Base-by-base conservation (phyloP, 257 asterid genomes). In the Solanum chmielewskii region DNA sequence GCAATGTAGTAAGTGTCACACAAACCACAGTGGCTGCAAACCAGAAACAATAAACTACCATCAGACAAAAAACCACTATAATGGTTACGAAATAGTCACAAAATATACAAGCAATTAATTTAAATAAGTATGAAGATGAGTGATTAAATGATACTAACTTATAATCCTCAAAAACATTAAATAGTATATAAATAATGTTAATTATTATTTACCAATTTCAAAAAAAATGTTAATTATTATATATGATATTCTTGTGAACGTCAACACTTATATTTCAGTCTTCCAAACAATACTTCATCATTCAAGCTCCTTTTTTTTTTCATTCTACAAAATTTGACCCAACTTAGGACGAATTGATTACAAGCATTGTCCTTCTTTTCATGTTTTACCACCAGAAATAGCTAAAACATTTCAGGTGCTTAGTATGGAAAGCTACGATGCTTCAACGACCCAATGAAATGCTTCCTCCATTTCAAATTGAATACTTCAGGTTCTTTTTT, bases 1-100 rank as follows among this genome's bases (percentile, higher is more conserved):
- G 99, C 98, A 89, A 97, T 93, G 93, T 95, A 97, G 92, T 95
- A 97, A 29, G 98, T 93, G 91, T 97, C 98, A 16, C 98, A 95
- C 89, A 97, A 87, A 76, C 99, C 98, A 82, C 98, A 97, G 29
- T 37, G 92, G 92, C 99, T 97, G 97, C 93, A 87, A 92, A 88
- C 37, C 29, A 90, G 71, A 59, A 27, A 68, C 18, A 2, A 35
- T 25, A 49, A 35, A 70, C n/a, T 18, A 70, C 71, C 83, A 45
- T 56, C 25, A 56, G 64, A 56, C 9, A 56, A 56, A 41, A 56
- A 56, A 7, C 11, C 20, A 56, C 64, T 56, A 56, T 4, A 27
- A 45, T 27, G 15, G 9, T 47, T 29, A 49, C 1, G 59, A 70
- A 52, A 73, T 7, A 3, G 6, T 86, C 21, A 73, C 74, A 86